Conservation (phyloP, 2,329 filamentous ascomycete genomes). For the Fusarium nygamai region DNA sequence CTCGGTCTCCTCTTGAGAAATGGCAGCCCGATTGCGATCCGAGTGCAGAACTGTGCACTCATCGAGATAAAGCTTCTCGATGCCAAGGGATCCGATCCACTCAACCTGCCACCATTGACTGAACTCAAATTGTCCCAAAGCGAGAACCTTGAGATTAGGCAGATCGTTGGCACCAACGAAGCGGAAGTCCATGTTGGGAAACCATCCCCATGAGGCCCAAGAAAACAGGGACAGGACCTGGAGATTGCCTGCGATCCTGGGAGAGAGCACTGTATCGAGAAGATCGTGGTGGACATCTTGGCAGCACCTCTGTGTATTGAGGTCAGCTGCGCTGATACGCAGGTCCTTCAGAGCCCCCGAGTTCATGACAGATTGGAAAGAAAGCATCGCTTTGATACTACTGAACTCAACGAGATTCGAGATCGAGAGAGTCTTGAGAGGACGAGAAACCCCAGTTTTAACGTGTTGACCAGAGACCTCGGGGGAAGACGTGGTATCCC, state of each 20-base stretch:
- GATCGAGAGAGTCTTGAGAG: not conserved
- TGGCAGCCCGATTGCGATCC: not conserved
- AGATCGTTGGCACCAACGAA: constrained; percentile 36
- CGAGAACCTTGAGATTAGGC: constrained; percentile 50
- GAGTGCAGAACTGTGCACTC: constrained; percentile 50
- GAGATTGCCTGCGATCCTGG: constrained; percentile 35
- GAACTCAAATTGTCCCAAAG: constrained; percentile 53
- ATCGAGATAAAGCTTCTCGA: constrained; percentile 52
- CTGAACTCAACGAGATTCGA: not conserved
- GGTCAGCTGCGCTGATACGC: not conserved
- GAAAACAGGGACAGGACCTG: constrained; percentile 52
- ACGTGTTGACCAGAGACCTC: not conserved
- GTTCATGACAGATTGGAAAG: not conserved
- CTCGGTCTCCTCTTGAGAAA: not conserved
- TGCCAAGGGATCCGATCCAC: constrained; percentile 53
- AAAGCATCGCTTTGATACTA: not conserved
- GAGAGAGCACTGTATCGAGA: constrained; percentile 28
- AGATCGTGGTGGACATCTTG: not conserved
- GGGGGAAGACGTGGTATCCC: not conserved
- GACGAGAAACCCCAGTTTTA: not conserved
- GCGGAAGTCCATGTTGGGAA: constrained; percentile 50
- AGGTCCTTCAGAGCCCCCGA: not conserved
- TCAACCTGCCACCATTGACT: constrained; percentile 56
- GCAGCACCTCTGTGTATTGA: no score
- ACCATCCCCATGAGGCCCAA: constrained; percentile 51